Evolutionary conservation across 2,329 filamentous ascomycete species (phyloP), one percentile per base, ranked within the genome.

Genomic region (Apiospora rasikravindrae): DNA sequence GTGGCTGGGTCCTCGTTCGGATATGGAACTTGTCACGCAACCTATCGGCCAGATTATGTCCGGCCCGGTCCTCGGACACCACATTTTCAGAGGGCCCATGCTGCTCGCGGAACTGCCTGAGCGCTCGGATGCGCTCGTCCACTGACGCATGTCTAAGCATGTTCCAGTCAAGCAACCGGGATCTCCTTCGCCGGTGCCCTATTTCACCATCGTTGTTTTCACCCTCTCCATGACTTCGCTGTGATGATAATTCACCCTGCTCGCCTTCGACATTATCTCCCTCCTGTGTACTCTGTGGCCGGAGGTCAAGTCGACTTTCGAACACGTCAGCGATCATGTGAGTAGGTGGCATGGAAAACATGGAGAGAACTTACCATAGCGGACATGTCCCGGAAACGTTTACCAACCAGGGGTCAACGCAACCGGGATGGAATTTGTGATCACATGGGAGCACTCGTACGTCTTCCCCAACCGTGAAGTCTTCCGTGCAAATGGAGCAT

Each of bases 331-430:
- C 45, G 14, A 53, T 24, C 19, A 49, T 44, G 24, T 26, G 47
- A 13, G 68, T 29, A 24, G 29, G 10, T 29, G 22, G 7, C 22
- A 10, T 19, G 13, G 47, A 2, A 24, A 24, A 19, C 22, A 24
- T 10, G 6, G 22, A 16, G 7, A 29, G 19, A 19, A 84, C 89
- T 84, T 84, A 92, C 91, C 91, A 93, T 72, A 93, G 80, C 24
- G 91, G 91, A 80, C 91, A 93, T 42, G 91, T 93, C 73, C 91
- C 91, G 14, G 90, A 92, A 14, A 93, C 88, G 71, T 93, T 91
- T 73, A 93, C 83, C 61, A 93, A 83, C 91, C 91, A 93, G 4
- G 91, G 91, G 76, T 93, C 91, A 71, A 93, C 87, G 76, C 91
- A 93, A 66, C 85, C 84, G 0, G 91, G 91, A 76, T 93, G 91